Base-by-base conservation (phyloP, 805 yeast species). In the Ogataea polymorpha region DNA sequence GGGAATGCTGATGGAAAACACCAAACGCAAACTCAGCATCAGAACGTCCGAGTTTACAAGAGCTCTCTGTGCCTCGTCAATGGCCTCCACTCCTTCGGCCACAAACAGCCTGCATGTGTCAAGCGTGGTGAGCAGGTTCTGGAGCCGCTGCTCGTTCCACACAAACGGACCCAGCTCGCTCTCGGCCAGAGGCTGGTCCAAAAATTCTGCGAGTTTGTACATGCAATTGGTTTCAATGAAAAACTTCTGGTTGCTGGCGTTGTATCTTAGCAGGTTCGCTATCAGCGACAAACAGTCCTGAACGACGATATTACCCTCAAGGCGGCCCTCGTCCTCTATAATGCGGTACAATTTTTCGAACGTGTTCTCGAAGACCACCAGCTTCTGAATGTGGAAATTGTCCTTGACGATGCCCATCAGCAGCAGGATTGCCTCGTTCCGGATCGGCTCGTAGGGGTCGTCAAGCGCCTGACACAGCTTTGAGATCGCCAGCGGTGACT, bases 281-380 rank as follows among this genome's bases (percentile, higher is more conserved):
- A 91, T 68, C 33, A 93, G 65, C 0, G 88, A 77, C 39, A 95
- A 66, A 60, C 96, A 86, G 62, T 93, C 98, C 57, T 86, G 93
- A 7, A 90, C 95, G n/a, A 88, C 79, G 24, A 88, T 72, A 14
- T 93, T 87, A 8, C 96, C 97, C 39, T 89, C 74, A 12, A 88
- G 72, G 3, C 96, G 96, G 23, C 96, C 96, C 61, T 90, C 97
- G 48, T 80, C 85, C 12, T 78, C 80, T 17, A 91, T 80, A 11
- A 93, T 83, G n/a, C 68, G 71, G 54, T 91, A 90, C 10, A 89
- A 63, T 45, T 73, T 78, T 46, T 88, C 96, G 56, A 93, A 90
- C 0, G 95, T 83, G 51, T 87, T 90, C 59, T 93, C 97, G 58
- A 93, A 93, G 0, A 96, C 99, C 8, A 95, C 95, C 14, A 93